phyloP scores from a whole-genome alignment of 306 rosid genomes.

The Rubus idaeus region DNA sequence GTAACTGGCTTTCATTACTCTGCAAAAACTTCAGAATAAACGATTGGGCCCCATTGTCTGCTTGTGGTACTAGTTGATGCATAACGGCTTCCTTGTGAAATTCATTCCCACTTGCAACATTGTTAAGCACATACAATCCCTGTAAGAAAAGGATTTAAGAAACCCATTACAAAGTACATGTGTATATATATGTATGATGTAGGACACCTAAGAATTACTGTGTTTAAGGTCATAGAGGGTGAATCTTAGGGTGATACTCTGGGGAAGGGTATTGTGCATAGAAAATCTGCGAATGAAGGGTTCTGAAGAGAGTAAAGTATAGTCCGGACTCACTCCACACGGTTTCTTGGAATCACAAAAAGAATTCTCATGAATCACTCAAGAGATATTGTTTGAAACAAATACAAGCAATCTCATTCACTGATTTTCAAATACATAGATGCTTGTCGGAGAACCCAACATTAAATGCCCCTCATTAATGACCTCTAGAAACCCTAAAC shows the following conservation, averaged over 20 bases:
- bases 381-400: neutral
- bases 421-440: neutral
- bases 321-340: neutral
- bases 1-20: slow-evolving; percentile 59
- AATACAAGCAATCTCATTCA: neutral
- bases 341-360: neutral
- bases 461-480: neutral
- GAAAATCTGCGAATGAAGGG: neutral
- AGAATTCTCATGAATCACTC: neutral
- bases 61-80: slow-evolving; percentile 55
- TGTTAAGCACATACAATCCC: slow-evolving; percentile 78
- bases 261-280: neutral
- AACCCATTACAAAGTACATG: neutral
- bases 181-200: neutral
- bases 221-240: neutral
- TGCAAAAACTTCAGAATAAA: slow-evolving; percentile 58
- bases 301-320: neutral
- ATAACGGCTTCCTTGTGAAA: slow-evolving; percentile 76
- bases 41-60: slow-evolving; percentile 43
- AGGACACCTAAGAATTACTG: neutral
- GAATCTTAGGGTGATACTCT: neutral
- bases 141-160: slow-evolving; percentile 32
- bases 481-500: neutral
- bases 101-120: slow-evolving; percentile 80
- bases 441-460: neutral